Conservation (phyloP, 208 protist species). For the Spongospora subterranea region DNA sequence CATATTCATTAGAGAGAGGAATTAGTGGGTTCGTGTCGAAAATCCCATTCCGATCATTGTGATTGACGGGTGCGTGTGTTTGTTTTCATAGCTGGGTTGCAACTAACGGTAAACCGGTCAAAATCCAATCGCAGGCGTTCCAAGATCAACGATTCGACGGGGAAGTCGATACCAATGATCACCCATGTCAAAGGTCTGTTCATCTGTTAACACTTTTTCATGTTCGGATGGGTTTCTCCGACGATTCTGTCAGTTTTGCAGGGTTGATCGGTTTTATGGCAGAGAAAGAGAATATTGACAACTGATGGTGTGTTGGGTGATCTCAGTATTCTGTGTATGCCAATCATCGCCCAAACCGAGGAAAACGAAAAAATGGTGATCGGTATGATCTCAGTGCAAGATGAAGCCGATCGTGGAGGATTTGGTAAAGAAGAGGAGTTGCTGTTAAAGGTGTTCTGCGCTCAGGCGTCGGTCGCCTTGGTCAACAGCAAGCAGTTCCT, state of each 20-base stretch:
- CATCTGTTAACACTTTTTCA: too few relatives aligned
- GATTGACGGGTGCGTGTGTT: not conserved
- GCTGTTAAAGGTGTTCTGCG: conserved; percentile 20
- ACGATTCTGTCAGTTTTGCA: too few relatives aligned
- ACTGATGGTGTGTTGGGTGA: too few relatives aligned
- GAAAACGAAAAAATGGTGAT: not conserved
- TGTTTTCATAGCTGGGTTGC: not conserved
- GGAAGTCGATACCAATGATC: conserved; percentile 1
- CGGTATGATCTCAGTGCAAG: conserved; percentile 43
- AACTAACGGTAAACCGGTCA: not conserved
- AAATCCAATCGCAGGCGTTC: not conserved
- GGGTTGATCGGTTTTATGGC: too few relatives aligned
- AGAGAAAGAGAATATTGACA: too few relatives aligned
- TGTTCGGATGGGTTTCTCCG: too few relatives aligned
- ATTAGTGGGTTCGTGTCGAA: not conserved
- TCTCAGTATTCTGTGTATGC: conserved; percentile 35
- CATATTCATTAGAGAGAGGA: not conserved
- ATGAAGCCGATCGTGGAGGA: conserved; percentile 10
- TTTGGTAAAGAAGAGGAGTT: conserved; percentile 48
- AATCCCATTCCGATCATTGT: not conserved
- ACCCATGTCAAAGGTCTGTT: not conserved
- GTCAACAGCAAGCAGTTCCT: not conserved
- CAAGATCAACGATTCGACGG: not conserved
- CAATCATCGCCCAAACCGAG: conserved; percentile 27
- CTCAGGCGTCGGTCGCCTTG: conserved; percentile 7